Evolutionary conservation across 805 yeast genomes (phyloP).

Genomic region (Lachancea thermotolerans): DNA sequence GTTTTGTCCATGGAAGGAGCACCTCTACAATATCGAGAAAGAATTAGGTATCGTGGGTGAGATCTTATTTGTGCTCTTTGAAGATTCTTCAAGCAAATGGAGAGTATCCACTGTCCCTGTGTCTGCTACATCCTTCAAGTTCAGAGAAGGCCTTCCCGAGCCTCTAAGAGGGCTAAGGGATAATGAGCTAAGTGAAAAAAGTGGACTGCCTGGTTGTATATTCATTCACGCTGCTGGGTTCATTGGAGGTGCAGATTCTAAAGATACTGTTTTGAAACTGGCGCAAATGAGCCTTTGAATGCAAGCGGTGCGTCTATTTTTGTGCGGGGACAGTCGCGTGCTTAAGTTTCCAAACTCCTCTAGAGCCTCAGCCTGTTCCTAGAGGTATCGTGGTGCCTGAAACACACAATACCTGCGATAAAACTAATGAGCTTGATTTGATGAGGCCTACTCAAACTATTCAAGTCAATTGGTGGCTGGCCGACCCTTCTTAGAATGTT

Average conservation of each 20-base stretch:
- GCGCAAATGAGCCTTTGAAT: slow-evolving; percentile 44
- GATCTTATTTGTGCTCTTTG: slow-evolving; percentile 71
- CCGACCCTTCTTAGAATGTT: too few relatives aligned
- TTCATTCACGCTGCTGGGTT: slow-evolving; percentile 96
- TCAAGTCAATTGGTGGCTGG: too few relatives aligned
- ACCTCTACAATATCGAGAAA: slow-evolving; percentile 66
- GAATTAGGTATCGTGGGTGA: slow-evolving; percentile 47
- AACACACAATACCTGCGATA: neutral
- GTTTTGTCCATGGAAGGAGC: slow-evolving; percentile 95
- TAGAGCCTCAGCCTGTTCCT: neutral
- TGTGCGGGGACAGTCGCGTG: too few relatives aligned
- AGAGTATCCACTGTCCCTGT: slow-evolving; percentile 90
- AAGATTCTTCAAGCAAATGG: slow-evolving; percentile 68
- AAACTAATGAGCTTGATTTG: too few relatives aligned
- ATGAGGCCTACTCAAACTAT: too few relatives aligned
- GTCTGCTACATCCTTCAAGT: slow-evolving; percentile 68
- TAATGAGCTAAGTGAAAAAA: slow-evolving; percentile 59
- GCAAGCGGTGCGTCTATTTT: neutral
- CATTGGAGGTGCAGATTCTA: slow-evolving; percentile 86
- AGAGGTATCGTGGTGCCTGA: neutral
- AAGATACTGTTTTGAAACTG: slow-evolving; percentile 69
- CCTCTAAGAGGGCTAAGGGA: slow-evolving; percentile 95
- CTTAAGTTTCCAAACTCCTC: neutral
- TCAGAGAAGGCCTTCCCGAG: slow-evolving; percentile 83
- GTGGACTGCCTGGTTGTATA: slow-evolving; percentile 83